Evolutionary conservation across 202 grass and related monocot species (phyloP).

Genomic region (Digitaria exilis): DNA sequence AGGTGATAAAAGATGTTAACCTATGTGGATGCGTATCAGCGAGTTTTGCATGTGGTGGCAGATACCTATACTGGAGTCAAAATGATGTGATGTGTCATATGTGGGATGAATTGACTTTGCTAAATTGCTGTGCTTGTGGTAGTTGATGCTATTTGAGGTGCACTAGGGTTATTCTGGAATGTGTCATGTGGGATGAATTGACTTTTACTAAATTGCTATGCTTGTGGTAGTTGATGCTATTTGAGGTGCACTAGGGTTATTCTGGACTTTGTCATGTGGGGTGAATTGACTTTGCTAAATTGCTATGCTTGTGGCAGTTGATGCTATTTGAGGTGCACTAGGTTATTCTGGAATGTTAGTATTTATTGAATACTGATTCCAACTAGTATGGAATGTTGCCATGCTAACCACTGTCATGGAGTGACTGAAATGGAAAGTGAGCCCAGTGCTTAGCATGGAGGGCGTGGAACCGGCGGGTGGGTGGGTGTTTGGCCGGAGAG

Average conservation of each 20-base stretch:
- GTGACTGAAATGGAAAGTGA: too few species aligned
- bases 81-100: neutral
- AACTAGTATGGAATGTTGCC: neutral
- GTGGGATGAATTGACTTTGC: neutral
- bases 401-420: too few species aligned
- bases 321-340: neutral
- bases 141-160: neutral
- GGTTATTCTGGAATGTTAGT: neutral
- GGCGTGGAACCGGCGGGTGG: too few species aligned
- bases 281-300: neutral
- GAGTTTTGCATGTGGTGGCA: slow-evolving; percentile 14
- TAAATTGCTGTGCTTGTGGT: neutral
- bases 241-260: neutral
- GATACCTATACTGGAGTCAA: neutral
- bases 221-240: neutral
- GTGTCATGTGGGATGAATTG: neutral
- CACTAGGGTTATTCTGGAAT: neutral
- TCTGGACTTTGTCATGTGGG: too few species aligned
- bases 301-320: neutral
- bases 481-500: too few species aligned
- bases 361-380: neutral
- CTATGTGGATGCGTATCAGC: neutral
- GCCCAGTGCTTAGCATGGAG: too few species aligned
- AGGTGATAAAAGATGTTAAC: neutral
- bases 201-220: neutral